Evolutionary conservation across 2,329 filamentous ascomycete genomes (phyloP), one percentile per base, ranked within the genome.

Genomic region (Colletotrichum chlorophyti): DNA sequence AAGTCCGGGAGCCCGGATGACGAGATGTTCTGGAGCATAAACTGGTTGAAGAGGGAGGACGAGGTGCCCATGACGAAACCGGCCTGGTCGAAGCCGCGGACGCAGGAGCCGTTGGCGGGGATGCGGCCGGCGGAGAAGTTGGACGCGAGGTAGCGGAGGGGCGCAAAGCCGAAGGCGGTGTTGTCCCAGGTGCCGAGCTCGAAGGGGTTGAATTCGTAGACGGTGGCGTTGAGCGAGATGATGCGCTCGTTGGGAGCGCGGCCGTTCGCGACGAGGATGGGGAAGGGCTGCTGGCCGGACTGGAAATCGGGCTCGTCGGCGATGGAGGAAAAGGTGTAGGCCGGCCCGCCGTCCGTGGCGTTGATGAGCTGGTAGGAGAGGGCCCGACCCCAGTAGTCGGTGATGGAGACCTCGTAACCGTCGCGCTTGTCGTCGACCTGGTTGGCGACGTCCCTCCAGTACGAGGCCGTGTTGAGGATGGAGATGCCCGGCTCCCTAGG

Each of bases 321-420:
- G 65, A 79, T 78, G 4, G 91, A 95, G 3, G 91, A 96, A 77
- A 88, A 96, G 4, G 93, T 97, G 68, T 89, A 93, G 12, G 79
- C 80, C 12, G 89, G 85, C 0, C 91, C 93, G 34, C 93, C 93
- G 60, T 90, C 75, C 1, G 81, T 82, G 6, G 85, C 89, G 69
- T 94, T 90, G 69, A 97, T 83, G 43, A 97, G 83, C 75, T 97
- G 93, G 74, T 90, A 96, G 1, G 88, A 88, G n/a, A 97, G 81
- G 42, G 91, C 91, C 57, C 93, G 89, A 24, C 91, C 91, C 89
- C 93, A 96, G 72, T 92, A 92, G 76, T 97, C 93, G 0, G 93
- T 97, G 55, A 97, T 81, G 8, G 91, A 90, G 4, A 83, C 84
- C 45, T 79, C 69, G 62, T 72, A 79, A 17, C 76, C 76, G 21